Conservation (phyloP, 179 eudicot species). For the Gypsophila paniculata region DNA sequence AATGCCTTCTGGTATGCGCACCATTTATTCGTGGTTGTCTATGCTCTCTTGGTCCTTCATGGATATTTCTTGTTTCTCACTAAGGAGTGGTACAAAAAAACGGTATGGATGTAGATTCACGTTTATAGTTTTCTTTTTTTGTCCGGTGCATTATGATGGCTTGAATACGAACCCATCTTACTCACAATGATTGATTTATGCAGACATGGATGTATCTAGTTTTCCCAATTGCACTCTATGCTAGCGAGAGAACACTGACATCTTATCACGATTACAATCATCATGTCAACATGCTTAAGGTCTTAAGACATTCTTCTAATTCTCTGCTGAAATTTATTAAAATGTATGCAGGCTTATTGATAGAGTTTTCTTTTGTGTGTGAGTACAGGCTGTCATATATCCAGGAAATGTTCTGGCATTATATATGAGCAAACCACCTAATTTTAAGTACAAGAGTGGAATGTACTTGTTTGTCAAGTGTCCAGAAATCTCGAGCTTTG, state of each 20-base stretch:
- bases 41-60: conserved; percentile 63
- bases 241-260: conserved; percentile 64
- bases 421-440: conserved; percentile 82
- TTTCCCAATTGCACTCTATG: conserved; percentile 57
- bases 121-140: too few species aligned
- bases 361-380: neutral
- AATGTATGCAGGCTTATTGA: conserved; percentile 12
- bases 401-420: conserved; percentile 82
- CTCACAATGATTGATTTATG: conserved; percentile 4
- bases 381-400: conserved; percentile 71
- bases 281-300: conserved; percentile 69
- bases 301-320: conserved; percentile 16
- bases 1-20: conserved; percentile 96
- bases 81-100: conserved; percentile 64
- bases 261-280: conserved; percentile 50
- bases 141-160: neutral
- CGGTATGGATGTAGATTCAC: conserved; percentile 42
- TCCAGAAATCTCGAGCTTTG: conserved; percentile 73
- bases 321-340: conserved; percentile 3
- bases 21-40: conserved; percentile 67
- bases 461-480: conserved; percentile 96
- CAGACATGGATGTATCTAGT: conserved; percentile 95
- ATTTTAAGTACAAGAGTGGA: conserved; percentile 89
- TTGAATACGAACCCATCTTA: neutral
- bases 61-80: conserved; percentile 67